Conservation (phyloP, 163 green algal species). For the Scenedesmus sp. region DNA sequence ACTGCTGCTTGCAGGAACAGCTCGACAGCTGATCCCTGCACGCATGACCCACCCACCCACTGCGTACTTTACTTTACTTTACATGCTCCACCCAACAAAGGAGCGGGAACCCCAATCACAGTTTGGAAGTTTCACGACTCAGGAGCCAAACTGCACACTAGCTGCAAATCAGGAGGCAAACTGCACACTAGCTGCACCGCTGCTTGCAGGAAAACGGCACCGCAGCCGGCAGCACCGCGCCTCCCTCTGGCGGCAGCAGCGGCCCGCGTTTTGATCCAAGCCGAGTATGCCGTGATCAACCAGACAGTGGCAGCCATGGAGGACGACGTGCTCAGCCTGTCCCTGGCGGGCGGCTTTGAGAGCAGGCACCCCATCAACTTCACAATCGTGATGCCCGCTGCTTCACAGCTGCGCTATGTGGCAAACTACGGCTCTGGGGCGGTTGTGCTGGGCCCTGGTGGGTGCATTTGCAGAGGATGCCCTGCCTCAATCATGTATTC, state of each 20-base stretch:
- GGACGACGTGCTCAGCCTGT: slow-evolving; percentile 30
- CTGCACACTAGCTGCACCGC: not conserved
- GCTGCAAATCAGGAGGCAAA: too few species aligned
- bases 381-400: slow-evolving; percentile 3
- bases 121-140: too few species aligned
- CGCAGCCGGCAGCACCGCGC: not conserved
- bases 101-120: too few species aligned
- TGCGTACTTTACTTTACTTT: too few species aligned
- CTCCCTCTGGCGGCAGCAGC: not conserved
- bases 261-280: slow-evolving; percentile 11
- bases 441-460: slow-evolving; percentile 13
- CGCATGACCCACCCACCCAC: too few species aligned
- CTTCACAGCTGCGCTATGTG: not conserved
- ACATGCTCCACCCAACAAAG: too few species aligned
- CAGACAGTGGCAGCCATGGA: slow-evolving; percentile 5
- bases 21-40: too few species aligned
- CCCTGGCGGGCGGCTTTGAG: slow-evolving; percentile 36
- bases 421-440: slow-evolving; percentile 28
- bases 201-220: slow-evolving; percentile 2
- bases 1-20: too few species aligned
- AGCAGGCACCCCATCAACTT: slow-evolving; percentile 36
- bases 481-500: too few species aligned
- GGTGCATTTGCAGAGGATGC: not conserved
- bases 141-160: too few species aligned
- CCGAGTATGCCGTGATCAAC: slow-evolving; percentile 27